phyloP scores from a whole-genome alignment of 1,139 yeast species.

The Candida freyschussii region DNA sequence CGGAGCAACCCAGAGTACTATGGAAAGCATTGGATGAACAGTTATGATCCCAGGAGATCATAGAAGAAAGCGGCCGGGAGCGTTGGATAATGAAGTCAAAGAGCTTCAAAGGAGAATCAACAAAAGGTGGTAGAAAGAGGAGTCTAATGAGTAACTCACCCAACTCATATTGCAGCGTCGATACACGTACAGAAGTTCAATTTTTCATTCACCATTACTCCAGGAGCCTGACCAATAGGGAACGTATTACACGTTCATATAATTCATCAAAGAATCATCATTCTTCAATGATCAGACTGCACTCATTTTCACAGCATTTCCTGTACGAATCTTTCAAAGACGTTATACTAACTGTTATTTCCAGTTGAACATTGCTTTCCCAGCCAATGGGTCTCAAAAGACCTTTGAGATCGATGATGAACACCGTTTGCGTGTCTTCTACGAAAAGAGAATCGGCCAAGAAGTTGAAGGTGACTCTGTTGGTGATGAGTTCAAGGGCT shows the following conservation, averaged over 20 bases:
- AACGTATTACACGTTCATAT: too few relatives aligned
- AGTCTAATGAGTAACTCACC: not conserved
- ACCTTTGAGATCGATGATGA: conserved; percentile 97
- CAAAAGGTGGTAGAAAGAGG: not conserved
- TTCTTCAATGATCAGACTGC: too few relatives aligned
- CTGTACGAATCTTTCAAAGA: not conserved
- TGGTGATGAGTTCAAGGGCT: conserved; percentile 99
- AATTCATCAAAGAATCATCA: too few relatives aligned
- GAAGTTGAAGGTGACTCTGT: conserved; percentile 98
- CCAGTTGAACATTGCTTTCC: conserved; percentile 98
- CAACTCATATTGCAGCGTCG: not conserved
- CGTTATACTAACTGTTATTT: not conserved
- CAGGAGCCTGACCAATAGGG: too few relatives aligned
- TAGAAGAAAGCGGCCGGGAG: too few relatives aligned
- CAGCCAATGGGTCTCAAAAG: conserved; percentile 99
- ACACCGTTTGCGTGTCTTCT: conserved; percentile 97
- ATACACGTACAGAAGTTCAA: not conserved
- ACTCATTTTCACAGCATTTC: not conserved
- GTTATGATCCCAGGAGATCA: too few relatives aligned
- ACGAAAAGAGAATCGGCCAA: conserved; percentile 99
- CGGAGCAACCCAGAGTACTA: not conserved
- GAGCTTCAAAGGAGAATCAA: not conserved
- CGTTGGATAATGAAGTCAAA: not conserved
- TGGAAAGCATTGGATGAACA: too few relatives aligned
- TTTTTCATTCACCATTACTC: too few relatives aligned